phyloP scores from a whole-genome alignment of 495 filamentous ascomycete genomes.

The Talaromyces borbonicus region DNA sequence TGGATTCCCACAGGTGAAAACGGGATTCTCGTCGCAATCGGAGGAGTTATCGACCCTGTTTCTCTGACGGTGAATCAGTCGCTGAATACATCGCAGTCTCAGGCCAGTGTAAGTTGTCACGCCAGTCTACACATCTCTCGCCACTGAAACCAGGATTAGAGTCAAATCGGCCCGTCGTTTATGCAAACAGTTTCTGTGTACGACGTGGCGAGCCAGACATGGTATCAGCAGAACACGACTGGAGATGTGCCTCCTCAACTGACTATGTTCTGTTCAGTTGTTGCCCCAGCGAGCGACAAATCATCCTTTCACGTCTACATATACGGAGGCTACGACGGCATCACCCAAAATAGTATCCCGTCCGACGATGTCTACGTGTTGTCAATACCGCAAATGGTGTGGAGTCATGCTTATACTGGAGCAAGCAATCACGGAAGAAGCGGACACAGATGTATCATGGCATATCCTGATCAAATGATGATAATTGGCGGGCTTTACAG shows the following conservation, averaged over 20 bases:
- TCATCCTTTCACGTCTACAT: slow-evolving; percentile 65
- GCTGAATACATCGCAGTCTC: slow-evolving; percentile 22
- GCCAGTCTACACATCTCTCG: too few relatives aligned
- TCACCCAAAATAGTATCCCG: slow-evolving; percentile 22
- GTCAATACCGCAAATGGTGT: slow-evolving; percentile 67
- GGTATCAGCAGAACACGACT: slow-evolving; percentile 48
- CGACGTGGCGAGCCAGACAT: slow-evolving; percentile 46
- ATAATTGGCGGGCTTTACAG: slow-evolving; percentile 47
- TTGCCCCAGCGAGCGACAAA: slow-evolving; percentile 48
- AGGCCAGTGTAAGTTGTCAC: slow-evolving; percentile 38
- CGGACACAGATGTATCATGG: slow-evolving; percentile 54
- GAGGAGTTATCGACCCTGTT: slow-evolving; percentile 50
- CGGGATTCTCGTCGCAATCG: slow-evolving; percentile 56
- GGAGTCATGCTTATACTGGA: slow-evolving; percentile 51
- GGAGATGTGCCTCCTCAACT: slow-evolving; percentile 42
- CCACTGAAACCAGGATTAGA: too few relatives aligned
- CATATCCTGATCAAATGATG: slow-evolving; percentile 67
- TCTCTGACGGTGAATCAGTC: slow-evolving; percentile 14
- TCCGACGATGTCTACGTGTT: slow-evolving; percentile 65
- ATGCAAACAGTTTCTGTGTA: slow-evolving; percentile 61
- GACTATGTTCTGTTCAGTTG: slow-evolving; percentile 56
- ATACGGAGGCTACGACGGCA: slow-evolving; percentile 58
- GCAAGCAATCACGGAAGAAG: slow-evolving; percentile 39
- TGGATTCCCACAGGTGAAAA: slow-evolving; percentile 59
- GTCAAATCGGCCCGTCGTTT: slow-evolving; percentile 42